Conservation (phyloP, 345 rosid genomes). For the Hibiscus trionum region DNA sequence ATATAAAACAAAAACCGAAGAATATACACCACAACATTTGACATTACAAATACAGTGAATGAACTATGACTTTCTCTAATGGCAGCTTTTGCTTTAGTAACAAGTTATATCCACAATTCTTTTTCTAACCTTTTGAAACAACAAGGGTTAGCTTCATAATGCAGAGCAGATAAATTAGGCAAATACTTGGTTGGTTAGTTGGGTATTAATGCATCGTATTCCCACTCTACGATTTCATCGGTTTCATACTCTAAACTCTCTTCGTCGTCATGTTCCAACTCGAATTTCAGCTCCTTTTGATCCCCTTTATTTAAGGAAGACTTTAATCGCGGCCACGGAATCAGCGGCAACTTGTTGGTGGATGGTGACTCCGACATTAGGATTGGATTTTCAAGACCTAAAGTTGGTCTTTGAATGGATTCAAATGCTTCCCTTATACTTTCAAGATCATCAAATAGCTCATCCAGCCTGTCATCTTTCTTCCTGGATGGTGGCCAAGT, state of each 20-base stretch:
- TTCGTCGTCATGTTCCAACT: constrained; percentile 31
- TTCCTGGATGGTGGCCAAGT: constrained; percentile 40
- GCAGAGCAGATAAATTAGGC: neutral
- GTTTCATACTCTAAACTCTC: constrained; percentile 42
- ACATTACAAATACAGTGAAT: neutral
- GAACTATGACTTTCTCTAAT: neutral
- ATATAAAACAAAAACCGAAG: neutral
- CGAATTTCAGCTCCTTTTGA: constrained; percentile 36
- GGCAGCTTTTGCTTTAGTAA: neutral
- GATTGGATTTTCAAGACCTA: constrained; percentile 48
- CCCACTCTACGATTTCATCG: constrained; percentile 75
- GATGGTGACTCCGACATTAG: constrained; percentile 23
- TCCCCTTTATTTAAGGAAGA: constrained; percentile 16
- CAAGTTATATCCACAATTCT: neutral
- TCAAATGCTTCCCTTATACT: constrained; percentile 53
- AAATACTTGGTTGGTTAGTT: constrained; percentile 12
- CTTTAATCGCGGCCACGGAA: constrained; percentile 18
- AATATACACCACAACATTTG: constrained; percentile 1
- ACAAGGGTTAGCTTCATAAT: no score
- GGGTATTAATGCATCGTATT: constrained; percentile 46
- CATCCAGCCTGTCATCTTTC: constrained; percentile 46
- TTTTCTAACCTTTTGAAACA: neutral
- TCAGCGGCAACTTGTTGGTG: constrained; percentile 3
- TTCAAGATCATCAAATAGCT: constrained; percentile 50
- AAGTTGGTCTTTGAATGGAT: constrained; percentile 54